Base-by-base conservation (phyloP, 306 rosid genomes). In the Castanopsis chinensis region DNA sequence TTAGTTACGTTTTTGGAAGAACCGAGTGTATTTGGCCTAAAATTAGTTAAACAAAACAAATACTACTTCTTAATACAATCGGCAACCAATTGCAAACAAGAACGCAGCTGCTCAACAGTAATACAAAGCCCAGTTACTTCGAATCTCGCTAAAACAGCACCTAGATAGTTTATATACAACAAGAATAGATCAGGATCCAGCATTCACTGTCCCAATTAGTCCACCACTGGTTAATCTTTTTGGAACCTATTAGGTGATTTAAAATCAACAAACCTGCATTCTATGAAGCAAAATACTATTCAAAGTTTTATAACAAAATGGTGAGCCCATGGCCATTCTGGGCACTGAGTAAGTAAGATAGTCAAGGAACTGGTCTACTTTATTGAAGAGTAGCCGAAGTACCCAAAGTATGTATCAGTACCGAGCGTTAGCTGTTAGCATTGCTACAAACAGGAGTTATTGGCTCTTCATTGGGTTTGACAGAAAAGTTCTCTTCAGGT, bases 401-500 rank as follows among this genome's bases (percentile, higher is more conserved):
- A 14, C 54, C 11, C 23, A 41, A 25, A 76, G 21, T 73, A 43
- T 25, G 69, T 58, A 68, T 27, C 79, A 78, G 59, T 30, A 73
- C 64, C 41, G 35, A 33, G 30, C 18, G 78, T 79, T 79, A 76
- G 84, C 78, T 25, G 75, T 79, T 79, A 76, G 84, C 78, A 33
- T 71, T 17, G 59, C 37, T 27, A 11, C 15, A 1, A 6, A 20
- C 35, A 13, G 14, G 10, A 25, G 51, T 83, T 87, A 82, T 21
- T 84, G 55, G 27, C 61, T 72, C 76, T 82, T 88, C 10, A 6
- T 64, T 76, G 67, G 57, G 53, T 55, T 55, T 77, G 28, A 86
- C 69, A 0, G 77, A 17, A 41, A 89, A 96, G 67, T 87, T 87
- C 71, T 89, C 98, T 81, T 93, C 99, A 1, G 92, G 87, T 49